Evolutionary conservation across 2,329 filamentous ascomycete genomes (phyloP).

Genomic region (Ophiosphaerella herpotricha): DNA sequence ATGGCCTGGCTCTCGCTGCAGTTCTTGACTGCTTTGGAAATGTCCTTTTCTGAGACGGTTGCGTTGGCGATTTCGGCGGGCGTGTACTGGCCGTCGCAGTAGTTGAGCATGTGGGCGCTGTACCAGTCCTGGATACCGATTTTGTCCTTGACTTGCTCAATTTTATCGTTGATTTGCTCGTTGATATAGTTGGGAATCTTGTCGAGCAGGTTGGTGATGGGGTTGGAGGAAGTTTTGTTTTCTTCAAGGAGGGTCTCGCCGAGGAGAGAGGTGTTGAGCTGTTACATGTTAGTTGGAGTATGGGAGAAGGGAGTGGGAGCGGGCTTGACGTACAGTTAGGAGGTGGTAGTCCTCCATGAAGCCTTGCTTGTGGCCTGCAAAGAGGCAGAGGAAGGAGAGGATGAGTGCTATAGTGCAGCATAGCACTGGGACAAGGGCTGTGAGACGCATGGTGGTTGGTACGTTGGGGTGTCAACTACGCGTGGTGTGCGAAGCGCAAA

Average conservation of each 20-base stretch:
- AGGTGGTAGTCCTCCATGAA: constrained; percentile 63
- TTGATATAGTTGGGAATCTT: constrained; percentile 42
- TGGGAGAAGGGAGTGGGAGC: not conserved
- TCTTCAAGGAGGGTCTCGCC: constrained; percentile 48
- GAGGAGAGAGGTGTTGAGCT: constrained; percentile 63
- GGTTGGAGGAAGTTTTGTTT: constrained; percentile 31
- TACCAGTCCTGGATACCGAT: constrained; percentile 66
- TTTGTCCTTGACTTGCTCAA: constrained; percentile 53
- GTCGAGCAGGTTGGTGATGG: constrained; percentile 39
- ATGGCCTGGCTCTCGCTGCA: constrained; percentile 60
- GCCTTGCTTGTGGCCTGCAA: constrained; percentile 61
- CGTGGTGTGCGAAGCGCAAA: not conserved
- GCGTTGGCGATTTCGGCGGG: constrained; percentile 50
- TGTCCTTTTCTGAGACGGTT: constrained; percentile 47
- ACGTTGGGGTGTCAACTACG: constrained; percentile 2
- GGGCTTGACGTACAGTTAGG: constrained; percentile 53
- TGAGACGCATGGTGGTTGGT: constrained; percentile 48
- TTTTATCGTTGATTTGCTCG: constrained; percentile 38
- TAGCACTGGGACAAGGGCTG: constrained; percentile 56
- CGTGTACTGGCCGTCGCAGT: constrained; percentile 59
- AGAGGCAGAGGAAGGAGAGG: constrained; percentile 64
- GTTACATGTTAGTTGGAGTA: constrained; percentile 1
- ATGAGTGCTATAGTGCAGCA: constrained; percentile 61
- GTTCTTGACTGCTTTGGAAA: constrained; percentile 56
- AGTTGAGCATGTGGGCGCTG: constrained; percentile 63